phyloP scores from a whole-genome alignment of 2,329 filamentous ascomycete genomes.

The Pleurostoma richardsiae region DNA sequence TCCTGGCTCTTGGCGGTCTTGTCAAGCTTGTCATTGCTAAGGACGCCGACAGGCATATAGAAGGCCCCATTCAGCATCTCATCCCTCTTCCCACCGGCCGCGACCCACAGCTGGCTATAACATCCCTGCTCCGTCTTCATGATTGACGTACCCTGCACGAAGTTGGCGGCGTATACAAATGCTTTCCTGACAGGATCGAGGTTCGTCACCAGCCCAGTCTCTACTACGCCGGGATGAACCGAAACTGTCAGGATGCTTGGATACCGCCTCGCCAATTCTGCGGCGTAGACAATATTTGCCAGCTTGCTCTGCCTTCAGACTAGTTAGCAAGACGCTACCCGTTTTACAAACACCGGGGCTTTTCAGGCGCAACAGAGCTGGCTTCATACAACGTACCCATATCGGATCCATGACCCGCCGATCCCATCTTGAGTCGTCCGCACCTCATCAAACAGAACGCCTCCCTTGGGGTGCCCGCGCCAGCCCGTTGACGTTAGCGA shows the following conservation, averaged over 20 bases:
- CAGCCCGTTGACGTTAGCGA: conserved; percentile 15
- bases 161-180: conserved; percentile 10
- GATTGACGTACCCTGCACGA: conserved; percentile 7
- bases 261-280: conserved; percentile 17
- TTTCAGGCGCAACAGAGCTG: too few relatives aligned
- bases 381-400: conserved; percentile 12
- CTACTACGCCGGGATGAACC: conserved; percentile 19
- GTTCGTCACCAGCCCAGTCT: conserved; percentile 16
- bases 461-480: conserved; percentile 11
- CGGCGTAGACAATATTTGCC: conserved; percentile 19
- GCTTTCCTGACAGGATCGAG: conserved; percentile 8
- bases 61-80: conserved; percentile 26
- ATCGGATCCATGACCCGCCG: conserved; percentile 14
- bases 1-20: conserved; percentile 18
- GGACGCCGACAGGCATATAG: conserved; percentile 29
- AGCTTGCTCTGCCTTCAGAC: conserved; percentile 26
- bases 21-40: conserved; percentile 14
- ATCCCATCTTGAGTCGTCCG: conserved; percentile 13
- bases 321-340: not conserved
- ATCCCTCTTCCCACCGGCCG: conserved; percentile 16
- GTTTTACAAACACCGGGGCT: too few relatives aligned
- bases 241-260: conserved; percentile 16
- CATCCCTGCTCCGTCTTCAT: conserved; percentile 26
- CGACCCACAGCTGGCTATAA: conserved; percentile 35
- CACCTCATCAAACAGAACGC: conserved; percentile 17